Evolutionary conservation across 352 stramenopile species (phyloP).

Genomic region (Pythium diclinum): DNA sequence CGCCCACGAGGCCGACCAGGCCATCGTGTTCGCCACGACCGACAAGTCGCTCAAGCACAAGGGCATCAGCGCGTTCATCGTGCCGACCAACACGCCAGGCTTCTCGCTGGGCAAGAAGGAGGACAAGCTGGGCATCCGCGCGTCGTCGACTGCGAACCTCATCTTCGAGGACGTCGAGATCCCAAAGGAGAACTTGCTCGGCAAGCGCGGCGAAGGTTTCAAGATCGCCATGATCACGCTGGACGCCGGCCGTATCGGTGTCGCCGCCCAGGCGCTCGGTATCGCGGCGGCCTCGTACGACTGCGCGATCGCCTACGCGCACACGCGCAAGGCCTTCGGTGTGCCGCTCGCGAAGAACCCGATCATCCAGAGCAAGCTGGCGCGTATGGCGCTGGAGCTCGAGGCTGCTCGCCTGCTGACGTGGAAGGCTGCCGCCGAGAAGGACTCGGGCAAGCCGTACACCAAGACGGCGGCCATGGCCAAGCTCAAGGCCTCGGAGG

Average conservation of each 20-base stretch:
- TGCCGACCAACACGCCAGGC: constrained; percentile 87
- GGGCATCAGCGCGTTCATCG: constrained; percentile 96
- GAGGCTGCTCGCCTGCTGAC: constrained; percentile 93
- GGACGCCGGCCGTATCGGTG: constrained; percentile 93
- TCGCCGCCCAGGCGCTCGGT: constrained; percentile 93
- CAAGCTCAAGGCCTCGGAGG: constrained; percentile 95
- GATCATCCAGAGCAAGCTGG: constrained; percentile 92
- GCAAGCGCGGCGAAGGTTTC: constrained; percentile 85
- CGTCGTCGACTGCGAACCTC: constrained; percentile 95
- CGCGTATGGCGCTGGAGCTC: constrained; percentile 90
- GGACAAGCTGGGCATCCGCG: constrained; percentile 97
- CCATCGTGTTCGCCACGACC: constrained; percentile 97
- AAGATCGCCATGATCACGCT: constrained; percentile 93
- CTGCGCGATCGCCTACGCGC: constrained; percentile 94
- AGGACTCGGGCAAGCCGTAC: constrained; percentile 88
- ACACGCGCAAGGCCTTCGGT: constrained; percentile 94
- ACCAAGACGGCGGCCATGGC: constrained; percentile 95
- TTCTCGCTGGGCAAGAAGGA: constrained; percentile 97
- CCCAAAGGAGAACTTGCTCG: constrained; percentile 86
- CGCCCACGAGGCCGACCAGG: constrained; percentile 90
- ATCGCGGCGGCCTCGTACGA: constrained; percentile 96
- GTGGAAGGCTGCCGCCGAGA: constrained; percentile 91
- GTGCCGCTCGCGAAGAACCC: constrained; percentile 89
- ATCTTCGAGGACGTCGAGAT: constrained; percentile 95
- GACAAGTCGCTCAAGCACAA: constrained; percentile 95